Percentiles rank a stretch among this genome's conserved stretches.
Conservation (phyloP, 2,329 filamentous ascomycete genomes). For the Arthroderma sp. region DNA sequence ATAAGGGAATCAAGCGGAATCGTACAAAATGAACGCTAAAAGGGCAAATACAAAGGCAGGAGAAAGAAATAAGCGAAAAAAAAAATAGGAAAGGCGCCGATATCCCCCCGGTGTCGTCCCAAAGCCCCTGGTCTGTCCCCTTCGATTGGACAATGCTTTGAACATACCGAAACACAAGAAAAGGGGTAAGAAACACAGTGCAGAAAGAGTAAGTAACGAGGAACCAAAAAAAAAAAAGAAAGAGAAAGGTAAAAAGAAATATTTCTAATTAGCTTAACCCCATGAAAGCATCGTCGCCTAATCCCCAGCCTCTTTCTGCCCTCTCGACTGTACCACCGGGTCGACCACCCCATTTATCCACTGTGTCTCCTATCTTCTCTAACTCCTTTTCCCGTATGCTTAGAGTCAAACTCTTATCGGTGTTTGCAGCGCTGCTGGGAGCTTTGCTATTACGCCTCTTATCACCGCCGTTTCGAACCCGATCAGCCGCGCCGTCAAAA, state of each 20-base stretch:
- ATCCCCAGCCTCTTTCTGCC: constrained; percentile 50
- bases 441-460: constrained; percentile 14
- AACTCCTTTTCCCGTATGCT: constrained; percentile 27
- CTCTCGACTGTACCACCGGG: constrained; percentile 39
- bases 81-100: too few species aligned
- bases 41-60: too few species aligned
- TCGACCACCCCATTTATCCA: constrained; percentile 42
- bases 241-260: not conserved
- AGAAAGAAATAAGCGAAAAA: too few species aligned
- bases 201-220: not conserved
- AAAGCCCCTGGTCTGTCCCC: too few species aligned
- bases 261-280: constrained; percentile 49
- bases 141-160: not conserved
- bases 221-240: not conserved
- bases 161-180: not conserved
- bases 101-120: too few species aligned
- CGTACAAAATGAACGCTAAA: too few species aligned
- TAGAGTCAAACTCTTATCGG: constrained; percentile 8
- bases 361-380: constrained; percentile 32
- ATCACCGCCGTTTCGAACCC: constrained; percentile 6
- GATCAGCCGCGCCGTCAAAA: constrained; percentile 12
- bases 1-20: too few species aligned
- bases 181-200: not conserved
- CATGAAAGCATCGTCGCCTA: constrained; percentile 77
- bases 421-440: constrained; percentile 16